Evolutionary conservation across 177 flowering plant species (phyloP), one percentile per base, ranked within the genome.

Genomic region (Vitis hybrid): DNA sequence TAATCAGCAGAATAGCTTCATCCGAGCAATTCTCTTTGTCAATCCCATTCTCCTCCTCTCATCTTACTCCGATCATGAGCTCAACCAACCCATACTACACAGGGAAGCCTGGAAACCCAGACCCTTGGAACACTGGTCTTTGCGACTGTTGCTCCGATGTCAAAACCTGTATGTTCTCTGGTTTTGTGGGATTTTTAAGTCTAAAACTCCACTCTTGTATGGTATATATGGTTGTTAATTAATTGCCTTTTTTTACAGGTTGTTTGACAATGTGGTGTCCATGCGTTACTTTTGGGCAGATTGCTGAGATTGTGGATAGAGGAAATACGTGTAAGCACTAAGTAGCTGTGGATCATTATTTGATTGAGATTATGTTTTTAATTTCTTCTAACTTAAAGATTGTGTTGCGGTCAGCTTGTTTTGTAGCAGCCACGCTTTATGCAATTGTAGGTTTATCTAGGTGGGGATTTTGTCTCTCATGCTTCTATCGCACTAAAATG

Each of bases 401-500:
- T 62, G 52, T 13, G 46, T 11, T 72, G 74, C 27, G 27, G 2
- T 24, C 77, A 85, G 86, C 86, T 3, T 85, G 88, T 59, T 80
- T 69, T 3, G 17, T 30, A 19, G 71, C 67, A 11, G 87, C 79
- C 17, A 76, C 79, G 4, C 60, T 78, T 1, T 80, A 84, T 68
- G 18, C 72, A 9, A 32, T 84, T 3, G 24, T 60, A 24, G 59
- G 67, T 17, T 55, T 79, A 55, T 63, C 74, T 14, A 82, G 82
- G 3, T 80, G 82, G 51, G 24, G 75, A 6, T 83, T 84, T 56
- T 49, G 65, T 3, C 80, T 73, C 40, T 82, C 87, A 0, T 82
- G 87, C 67, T 71, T 74, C 59, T 89, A 83, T 51, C 82, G 93
- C 0, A 62, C 90, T 0, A 87, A 82, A 68, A 15, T 89, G 76